Evolutionary conservation across 2,329 filamentous ascomycete genomes (phyloP), one percentile per base, ranked within the genome.

Genomic region (Diplodia sapinea): DNA sequence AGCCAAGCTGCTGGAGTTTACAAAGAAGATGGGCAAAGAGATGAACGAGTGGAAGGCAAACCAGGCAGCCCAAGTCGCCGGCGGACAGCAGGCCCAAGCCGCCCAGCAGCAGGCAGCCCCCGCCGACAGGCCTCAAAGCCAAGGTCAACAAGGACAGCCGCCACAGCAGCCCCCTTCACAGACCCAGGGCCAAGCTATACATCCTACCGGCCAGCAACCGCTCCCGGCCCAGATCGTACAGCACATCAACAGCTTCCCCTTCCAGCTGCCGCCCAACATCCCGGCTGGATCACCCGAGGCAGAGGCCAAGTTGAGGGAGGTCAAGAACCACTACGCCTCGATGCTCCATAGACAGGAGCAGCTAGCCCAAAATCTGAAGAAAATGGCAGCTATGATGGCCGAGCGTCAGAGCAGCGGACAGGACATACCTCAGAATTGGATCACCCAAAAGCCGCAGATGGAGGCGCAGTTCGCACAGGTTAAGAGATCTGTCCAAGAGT

Each of bases 1-100:
- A 62, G 76, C 79, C 33, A 85, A 84, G 70, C 80, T 88, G 23
- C 79, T 82, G 15, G 80, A 84, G 68, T 80, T 68, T 47, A 68
- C 66, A 3, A 63, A 68, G 29, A 55, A 63, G 40, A 68, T 68
- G 66, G 66, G 66, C 11, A 63, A 57, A 40, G 66, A 68, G 50
- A 61, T 68, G 38, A 55, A 56, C 9, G 66, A 63, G 9, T 68
- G 57, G 57, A 68, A 68, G 47, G 57, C 31, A 23, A 17, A n/a
- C 20, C 57, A 68, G 29, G 54, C 52, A 13, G 52, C 52, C 31
- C n/a, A 29, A 26, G 8, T 75, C 79, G 63, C 82, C 79, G 68
- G 77, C 86, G 67, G 87, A 86, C 79, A 81, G 81, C 65, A 82
- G 77, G 40, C 55, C 57, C 43, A 70, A 72, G 23, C 26, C 12